Base-by-base conservation (phyloP, 2,329 filamentous ascomycete species). In the Aspergillaceae sp. region DNA sequence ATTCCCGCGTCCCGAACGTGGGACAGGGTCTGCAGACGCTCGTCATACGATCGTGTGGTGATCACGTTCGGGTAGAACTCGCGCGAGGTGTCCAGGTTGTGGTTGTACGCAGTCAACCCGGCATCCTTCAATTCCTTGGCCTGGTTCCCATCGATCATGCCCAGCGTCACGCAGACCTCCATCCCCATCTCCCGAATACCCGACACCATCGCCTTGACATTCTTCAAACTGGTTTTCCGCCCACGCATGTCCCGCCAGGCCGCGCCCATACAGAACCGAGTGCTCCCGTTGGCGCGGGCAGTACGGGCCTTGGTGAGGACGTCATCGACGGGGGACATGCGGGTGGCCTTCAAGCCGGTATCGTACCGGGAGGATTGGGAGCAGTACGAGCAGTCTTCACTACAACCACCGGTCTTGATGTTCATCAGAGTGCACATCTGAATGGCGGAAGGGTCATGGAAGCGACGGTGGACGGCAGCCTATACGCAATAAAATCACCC, bases 351-450 rank as follows among this genome's bases (percentile, higher is more conserved):
- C 30, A 94, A 76, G 5, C 87, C 87, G 3, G 89, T 82, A 55
- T 74, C 68, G 76, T 94, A 84, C 28, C 86, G 83, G 4, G 86
- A 88, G 4, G 88, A 90, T 68, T 94, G 88, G 2, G 88, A 86
- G 66, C 88, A 94, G 78, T 95, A 95, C 27, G 84, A 87, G 71
- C 89, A 95, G 68, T 95, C 89, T 67, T 94, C 89, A 56, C 81
- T 88, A 70, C 89, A 95, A 41, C 89, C 89, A 45, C 89, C 89
- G 6, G 87, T 94, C 66, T 95, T 95, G 74, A 95, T 95, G 74
- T 94, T 94, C 86, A 94, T 94, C 48, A 95, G 75, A 0, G 89
- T 95, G 73, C 89, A 95, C 69, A 94, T 84, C 68, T 95, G 89
- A 52, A 95, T 87, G 29, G 87, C 83, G 41, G 82, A 76, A 5